Base-by-base conservation (phyloP, 2,329 filamentous ascomycete species). In the Arthrobotrys conoides region DNA sequence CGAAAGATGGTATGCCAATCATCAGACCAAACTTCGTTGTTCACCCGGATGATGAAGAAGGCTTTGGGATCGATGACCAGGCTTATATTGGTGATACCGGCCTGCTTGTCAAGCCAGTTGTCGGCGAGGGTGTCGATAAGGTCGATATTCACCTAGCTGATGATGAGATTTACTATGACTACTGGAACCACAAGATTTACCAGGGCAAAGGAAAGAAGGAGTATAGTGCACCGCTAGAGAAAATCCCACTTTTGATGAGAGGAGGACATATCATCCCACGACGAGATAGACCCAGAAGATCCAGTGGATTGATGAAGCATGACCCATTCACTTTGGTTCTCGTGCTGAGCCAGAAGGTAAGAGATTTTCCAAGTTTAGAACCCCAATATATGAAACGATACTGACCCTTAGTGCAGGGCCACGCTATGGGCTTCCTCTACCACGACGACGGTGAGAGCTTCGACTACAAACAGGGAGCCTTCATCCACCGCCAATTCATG, bases 291-390 rank as follows among this genome's bases (percentile, higher is more conserved):
- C 46, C 65, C 30, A 61, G 75, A n/a, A 63, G 75, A n/a, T 79
- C 90, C 91, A 24, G 92, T 90, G 73, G 91, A 92, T 20, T 97
- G 55, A 98, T 98, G 96, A 92, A 90, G 82, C 97, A 91, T 84
- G 96, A 99, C 84, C 94, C 96, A 48, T 97, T 97, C 86, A 99
- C 96, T 0, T 89, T 99, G 0, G 91, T 99, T 1, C 87, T 98
- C 1, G 89, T 89, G 0, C 87, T 96, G 16, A 87, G 89, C 81
- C 89, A 90, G 81, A 87, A 89, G 36, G 90, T 91, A 67, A 89
- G 73, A 5, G 20, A 46, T 14, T 16, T 46, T 16, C 33, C 24
- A 33, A 46, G 12, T 14, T 20, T 44, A 3, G 10, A 33, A 53
- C 6, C 5, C 12, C 20, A 36, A 20, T 16, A 14, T n/a, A 44